Evolutionary conservation across 2,329 filamentous ascomycete genomes (phyloP), one percentile per base, ranked within the genome.

Genomic region (Clarireedia hainanense): DNA sequence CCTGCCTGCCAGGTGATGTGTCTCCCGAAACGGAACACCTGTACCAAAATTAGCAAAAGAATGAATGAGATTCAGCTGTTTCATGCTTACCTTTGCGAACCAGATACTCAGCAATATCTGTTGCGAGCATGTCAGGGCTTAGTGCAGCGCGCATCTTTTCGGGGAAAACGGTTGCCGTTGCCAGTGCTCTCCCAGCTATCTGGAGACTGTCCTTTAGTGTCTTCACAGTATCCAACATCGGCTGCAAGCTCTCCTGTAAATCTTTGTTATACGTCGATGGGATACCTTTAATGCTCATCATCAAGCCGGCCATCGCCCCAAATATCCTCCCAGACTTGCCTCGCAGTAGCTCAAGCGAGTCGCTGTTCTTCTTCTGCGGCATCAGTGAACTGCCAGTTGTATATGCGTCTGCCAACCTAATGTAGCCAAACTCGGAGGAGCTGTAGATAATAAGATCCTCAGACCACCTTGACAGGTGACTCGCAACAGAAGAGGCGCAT

Each of bases 361-460:
- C 88, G 2, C 80, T 78, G 72, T 91, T 91, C 77, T 91, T 90
- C 80, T 92, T 92, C 69, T 94, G 66, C 42, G 67, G 67, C 67
- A 69, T 68, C 34, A 69, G 59, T 26, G 66, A 69, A 50, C 52
- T 55, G 15, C 88, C 88, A 0, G 89, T 92, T 0, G 80, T 84
- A 71, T 92, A 94, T 0, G 87, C 86, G 68, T 95, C 89, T 6
- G 88, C 86, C 15, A 94, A 73, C 57, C 79, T 78, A 39, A 91
- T 80, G 68, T 89, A 92, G 17, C 83, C 81, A 67, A 92, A 94
- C 69, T 67, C 66, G 56, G 83, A 73, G 7, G 85, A 83, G 24
- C 80, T 85, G 75, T 92, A 91, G 67, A 95, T 80, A 73, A 95
- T 95, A 58, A 95, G 74, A 68, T 96, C 91, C 73, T 95, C 89